Conservation (phyloP, 2,329 filamentous ascomycete species). For the Mycogone perniciosa region DNA sequence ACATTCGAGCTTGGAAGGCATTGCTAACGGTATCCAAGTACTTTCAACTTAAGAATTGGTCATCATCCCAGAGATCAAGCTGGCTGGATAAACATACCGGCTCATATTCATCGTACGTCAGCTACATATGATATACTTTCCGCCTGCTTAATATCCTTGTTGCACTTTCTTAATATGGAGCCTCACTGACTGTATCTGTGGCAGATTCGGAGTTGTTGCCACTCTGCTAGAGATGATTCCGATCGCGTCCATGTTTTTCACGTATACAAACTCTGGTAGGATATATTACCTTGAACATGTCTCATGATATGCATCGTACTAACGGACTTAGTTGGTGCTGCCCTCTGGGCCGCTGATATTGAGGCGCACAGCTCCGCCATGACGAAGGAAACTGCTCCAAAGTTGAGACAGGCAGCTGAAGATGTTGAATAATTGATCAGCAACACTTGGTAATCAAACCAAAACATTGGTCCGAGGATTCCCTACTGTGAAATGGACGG, state of each 20-base stretch:
- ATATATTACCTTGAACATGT: not conserved
- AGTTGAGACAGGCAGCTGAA: constrained; percentile 42
- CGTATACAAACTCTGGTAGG: constrained; percentile 75
- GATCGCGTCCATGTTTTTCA: constrained; percentile 73
- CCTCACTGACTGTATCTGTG: constrained; percentile 10
- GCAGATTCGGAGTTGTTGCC: constrained; percentile 66
- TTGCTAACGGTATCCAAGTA: constrained; percentile 48
- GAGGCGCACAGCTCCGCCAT: constrained; percentile 51
- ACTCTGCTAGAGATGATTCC: constrained; percentile 82
- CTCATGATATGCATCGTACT: not conserved
- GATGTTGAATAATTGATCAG: constrained; percentile 32
- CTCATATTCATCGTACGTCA: constrained; percentile 71
- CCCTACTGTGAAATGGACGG: too few relatives aligned
- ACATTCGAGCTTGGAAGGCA: not conserved
- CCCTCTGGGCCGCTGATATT: constrained; percentile 88
- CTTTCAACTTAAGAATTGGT: constrained; percentile 88
- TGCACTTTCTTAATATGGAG: not conserved
- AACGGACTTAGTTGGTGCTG: constrained; percentile 63
- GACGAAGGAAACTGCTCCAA: constrained; percentile 45
- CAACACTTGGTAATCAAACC: constrained; percentile 17
- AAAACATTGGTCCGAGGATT: too few relatives aligned
- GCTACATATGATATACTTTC: not conserved
- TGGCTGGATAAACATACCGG: constrained; percentile 66
- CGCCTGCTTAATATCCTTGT: not conserved
- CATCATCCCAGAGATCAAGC: constrained; percentile 52